Evolutionary conservation across 148 eudicot species (phyloP), one percentile per base, ranked within the genome.

Genomic region (Cornus controversa): DNA sequence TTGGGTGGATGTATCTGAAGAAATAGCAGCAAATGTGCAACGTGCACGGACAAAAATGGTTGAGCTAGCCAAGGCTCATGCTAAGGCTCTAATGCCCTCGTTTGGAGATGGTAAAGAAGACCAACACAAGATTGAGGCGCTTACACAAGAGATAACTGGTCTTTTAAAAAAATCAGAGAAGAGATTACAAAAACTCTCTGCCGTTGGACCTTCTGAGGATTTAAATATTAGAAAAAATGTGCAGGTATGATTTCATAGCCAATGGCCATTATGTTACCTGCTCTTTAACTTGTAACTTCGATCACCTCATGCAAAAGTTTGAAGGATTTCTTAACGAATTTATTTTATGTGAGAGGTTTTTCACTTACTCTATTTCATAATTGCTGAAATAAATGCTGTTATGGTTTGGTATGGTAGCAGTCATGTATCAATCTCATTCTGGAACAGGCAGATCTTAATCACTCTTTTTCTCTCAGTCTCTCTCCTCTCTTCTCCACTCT

Each of bases 1-100:
- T 74, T 96, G 98, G 99, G 99, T 96, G 76, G 99, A 96, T 82
- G 83, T 91, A 74, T 92, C 99, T 74, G 99, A 96, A 86, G 99
- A 96, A 82, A 86, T 93, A 78, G 83, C 94, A 60, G 84, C 84
- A 71, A 90, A 93, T 83, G 86, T 96, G 80, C 98, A 88, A 80
- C 89, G 82, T 57, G 90, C 85, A 31, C 81, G 92, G 80, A 77
- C 77, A 18, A 96, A 96, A 82, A 96, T 96, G 98, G 89, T 86
- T 64, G 98, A 93, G 82, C 82, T 96, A 75, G 84, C 86, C 36
- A 96, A 92, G 88, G 97, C 97, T 87, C 99, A 96, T 85, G 92
- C 95, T 67, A 91, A 90, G 85, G 99, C 99, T 85, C 83, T 96
- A 80, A 91, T 90, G 91, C 95, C 94, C 68, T 91, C 97, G 63